These are phyloP conservation scores for Thermochaetoides thermophila DNA, from an alignment of 495 filamentous ascomycete species.

Conservation along the genomic window DNA sequence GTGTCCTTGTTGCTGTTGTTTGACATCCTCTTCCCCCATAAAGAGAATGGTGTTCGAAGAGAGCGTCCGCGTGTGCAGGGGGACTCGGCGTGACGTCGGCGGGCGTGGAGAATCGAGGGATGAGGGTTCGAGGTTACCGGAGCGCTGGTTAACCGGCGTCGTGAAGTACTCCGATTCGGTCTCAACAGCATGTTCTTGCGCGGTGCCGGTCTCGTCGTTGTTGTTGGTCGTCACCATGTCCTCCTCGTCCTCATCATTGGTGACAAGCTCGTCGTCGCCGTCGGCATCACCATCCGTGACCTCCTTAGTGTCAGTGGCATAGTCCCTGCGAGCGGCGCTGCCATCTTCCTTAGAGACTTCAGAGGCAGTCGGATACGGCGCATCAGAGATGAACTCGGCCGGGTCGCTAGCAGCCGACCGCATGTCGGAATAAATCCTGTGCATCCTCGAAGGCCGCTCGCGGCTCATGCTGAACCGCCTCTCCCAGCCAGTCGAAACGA, in stretches of 20 bases:
- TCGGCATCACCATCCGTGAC: slow-evolving; percentile 68
- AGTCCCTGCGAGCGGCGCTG: slow-evolving; percentile 13
- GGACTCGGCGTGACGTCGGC: slow-evolving; percentile 18
- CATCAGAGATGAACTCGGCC: slow-evolving; percentile 34
- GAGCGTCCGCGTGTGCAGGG: slow-evolving; percentile 44
- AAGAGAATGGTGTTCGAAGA: slow-evolving; percentile 72
- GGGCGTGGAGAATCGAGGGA: slow-evolving; percentile 19
- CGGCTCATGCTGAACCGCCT: slow-evolving; percentile 28
- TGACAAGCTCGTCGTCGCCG: slow-evolving; percentile 82
- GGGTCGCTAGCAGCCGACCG: slow-evolving; percentile 41
- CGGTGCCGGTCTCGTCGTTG: slow-evolving; percentile 1
- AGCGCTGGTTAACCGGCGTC: background rate
- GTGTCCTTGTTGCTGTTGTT: slow-evolving; percentile 21
- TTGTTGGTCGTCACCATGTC: slow-evolving; percentile 20
- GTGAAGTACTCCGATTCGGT: slow-evolving; percentile 41
- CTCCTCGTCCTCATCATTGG: slow-evolving; percentile 49
- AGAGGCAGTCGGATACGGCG: slow-evolving; percentile 19
- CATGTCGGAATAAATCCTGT: slow-evolving; percentile 29
- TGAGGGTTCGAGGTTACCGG: slow-evolving; percentile 11
- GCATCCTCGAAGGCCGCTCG: slow-evolving; percentile 24
- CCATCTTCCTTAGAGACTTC: slow-evolving; percentile 10
- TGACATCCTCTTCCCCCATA: slow-evolving; percentile 32
- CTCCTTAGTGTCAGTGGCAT: slow-evolving; percentile 23
- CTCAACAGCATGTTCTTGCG: slow-evolving; percentile 12
- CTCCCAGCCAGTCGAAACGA: slow-evolving; percentile 22